Percentiles rank a stretch among this genome's conserved stretches.
Conservation (phyloP, 768 basidiomycete species). For the Lactarius tabidus region DNA sequence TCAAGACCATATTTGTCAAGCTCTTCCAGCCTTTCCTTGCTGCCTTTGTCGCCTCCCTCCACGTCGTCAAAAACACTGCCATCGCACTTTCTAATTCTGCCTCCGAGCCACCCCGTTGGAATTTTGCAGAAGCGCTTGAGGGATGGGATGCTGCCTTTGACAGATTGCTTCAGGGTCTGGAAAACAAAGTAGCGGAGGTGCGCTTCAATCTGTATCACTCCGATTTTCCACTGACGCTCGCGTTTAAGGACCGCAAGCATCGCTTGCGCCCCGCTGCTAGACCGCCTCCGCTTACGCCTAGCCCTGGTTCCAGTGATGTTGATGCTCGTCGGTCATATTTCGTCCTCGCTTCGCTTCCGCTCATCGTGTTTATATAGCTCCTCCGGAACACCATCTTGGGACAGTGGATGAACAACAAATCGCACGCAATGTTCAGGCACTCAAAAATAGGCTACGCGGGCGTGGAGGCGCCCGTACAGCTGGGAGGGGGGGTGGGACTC, state of each 20-base stretch:
- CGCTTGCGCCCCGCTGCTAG: constrained; percentile 46
- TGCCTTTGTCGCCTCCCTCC: constrained; percentile 79
- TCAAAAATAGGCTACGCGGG: constrained; percentile 81
- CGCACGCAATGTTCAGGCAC: constrained; percentile 83
- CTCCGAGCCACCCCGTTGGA: constrained; percentile 48
- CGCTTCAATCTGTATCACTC: constrained; percentile 22
- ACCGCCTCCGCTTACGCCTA: constrained; percentile 37
- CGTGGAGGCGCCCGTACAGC: constrained; percentile 60
- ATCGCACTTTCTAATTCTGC: constrained; percentile 32
- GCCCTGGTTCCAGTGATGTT: constrained; percentile 54
- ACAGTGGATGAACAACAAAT: constrained; percentile 85
- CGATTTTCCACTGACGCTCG: background rate
- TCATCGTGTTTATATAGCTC: constrained; percentile 35
- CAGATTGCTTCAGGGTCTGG: constrained; percentile 65
- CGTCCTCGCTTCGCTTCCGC: constrained; percentile 1
- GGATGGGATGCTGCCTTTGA: constrained; percentile 83
- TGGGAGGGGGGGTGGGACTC: constrained; percentile 37
- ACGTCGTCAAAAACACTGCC: constrained; percentile 51
- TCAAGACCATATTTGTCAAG: constrained; percentile 83
- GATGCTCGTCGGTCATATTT: constrained; percentile 48
- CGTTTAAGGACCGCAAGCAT: constrained; percentile 63
- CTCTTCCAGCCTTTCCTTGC: constrained; percentile 81
- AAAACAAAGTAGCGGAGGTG: constrained; percentile 71
- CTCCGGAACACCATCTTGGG: constrained; percentile 45
- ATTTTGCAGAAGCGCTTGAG: constrained; percentile 65